These are phyloP conservation scores for Yarrowia sp. DNA, from an alignment of 805 yeast genomes.

Conservation along the genomic window DNA sequence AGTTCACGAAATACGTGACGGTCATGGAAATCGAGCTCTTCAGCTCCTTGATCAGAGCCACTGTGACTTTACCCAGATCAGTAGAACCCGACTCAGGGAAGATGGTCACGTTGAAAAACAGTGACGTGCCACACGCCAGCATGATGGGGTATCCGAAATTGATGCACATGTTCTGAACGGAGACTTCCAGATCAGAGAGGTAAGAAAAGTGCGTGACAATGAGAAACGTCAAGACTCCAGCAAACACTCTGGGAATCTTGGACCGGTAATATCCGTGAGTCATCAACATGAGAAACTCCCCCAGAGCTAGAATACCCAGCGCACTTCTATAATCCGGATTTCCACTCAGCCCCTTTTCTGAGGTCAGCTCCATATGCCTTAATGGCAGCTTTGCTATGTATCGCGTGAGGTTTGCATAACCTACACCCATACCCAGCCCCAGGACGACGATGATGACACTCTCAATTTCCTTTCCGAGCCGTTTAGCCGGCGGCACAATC, in stretches of 20 bases:
- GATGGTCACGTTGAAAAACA: slow-evolving; percentile 54
- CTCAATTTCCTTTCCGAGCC: slow-evolving; percentile 28
- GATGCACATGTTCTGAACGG: slow-evolving; percentile 50
- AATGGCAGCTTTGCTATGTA: slow-evolving; percentile 19
- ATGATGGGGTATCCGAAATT: slow-evolving; percentile 56
- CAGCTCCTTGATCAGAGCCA: slow-evolving; percentile 53
- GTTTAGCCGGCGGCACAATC: slow-evolving; percentile 29
- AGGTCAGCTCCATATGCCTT: neutral
- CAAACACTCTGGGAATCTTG: slow-evolving; percentile 49
- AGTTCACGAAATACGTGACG: slow-evolving; percentile 51
- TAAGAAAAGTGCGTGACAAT: slow-evolving; percentile 60
- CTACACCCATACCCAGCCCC: slow-evolving; percentile 38
- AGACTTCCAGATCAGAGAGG: slow-evolving; percentile 49
- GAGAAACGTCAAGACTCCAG: slow-evolving; percentile 48
- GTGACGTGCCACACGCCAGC: slow-evolving; percentile 55
- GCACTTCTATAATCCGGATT: slow-evolving; percentile 48
- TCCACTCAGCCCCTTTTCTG: slow-evolving; percentile 7
- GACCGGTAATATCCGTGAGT: slow-evolving; percentile 60
- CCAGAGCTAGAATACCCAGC: slow-evolving; percentile 55
- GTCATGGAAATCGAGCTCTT: slow-evolving; percentile 53
- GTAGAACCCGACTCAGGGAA: slow-evolving; percentile 63
- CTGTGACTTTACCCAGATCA: slow-evolving; percentile 55
- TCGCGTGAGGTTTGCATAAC: slow-evolving; percentile 8
- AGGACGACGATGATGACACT: slow-evolving; percentile 41
- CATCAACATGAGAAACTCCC: slow-evolving; percentile 57